Conservation (phyloP, 2,329 filamentous ascomycete species). For the Hypoxylon sp. region DNA sequence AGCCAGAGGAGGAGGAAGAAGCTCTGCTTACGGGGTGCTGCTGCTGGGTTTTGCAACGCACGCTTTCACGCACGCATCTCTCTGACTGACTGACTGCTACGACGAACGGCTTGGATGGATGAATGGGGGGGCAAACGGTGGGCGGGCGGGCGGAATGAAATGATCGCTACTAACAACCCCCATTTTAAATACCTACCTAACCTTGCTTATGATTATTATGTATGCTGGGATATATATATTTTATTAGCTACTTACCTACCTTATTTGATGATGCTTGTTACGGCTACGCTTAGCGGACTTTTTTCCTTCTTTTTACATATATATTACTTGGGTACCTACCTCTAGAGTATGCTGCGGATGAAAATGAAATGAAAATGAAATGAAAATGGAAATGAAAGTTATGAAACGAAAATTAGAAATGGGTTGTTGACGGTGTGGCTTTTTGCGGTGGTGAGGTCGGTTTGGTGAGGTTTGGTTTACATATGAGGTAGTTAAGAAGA, state of each 20-base stretch:
- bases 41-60: no score
- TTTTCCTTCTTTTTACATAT: background rate
- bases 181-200: background rate
- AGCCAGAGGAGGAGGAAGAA: no score
- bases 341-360: background rate
- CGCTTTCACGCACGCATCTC: no score
- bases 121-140: background rate
- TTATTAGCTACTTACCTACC: background rate
- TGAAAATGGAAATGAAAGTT: background rate
- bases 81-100: background rate
- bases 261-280: background rate
- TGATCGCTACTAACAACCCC: background rate
- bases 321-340: background rate
- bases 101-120: slow-evolving; percentile 2
- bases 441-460: no score
- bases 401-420: background rate
- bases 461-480: no score
- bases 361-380: background rate
- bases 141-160: background rate
- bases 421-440: background rate
- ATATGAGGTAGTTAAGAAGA: no score
- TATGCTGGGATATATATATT: slow-evolving; percentile 5
- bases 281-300: background rate
- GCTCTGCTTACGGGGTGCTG: no score
- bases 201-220: background rate